Evolutionary conservation across 164 flowering plant genomes (phyloP), one percentile per base, ranked within the genome.

Genomic region (Nymphaea thermarum): DNA sequence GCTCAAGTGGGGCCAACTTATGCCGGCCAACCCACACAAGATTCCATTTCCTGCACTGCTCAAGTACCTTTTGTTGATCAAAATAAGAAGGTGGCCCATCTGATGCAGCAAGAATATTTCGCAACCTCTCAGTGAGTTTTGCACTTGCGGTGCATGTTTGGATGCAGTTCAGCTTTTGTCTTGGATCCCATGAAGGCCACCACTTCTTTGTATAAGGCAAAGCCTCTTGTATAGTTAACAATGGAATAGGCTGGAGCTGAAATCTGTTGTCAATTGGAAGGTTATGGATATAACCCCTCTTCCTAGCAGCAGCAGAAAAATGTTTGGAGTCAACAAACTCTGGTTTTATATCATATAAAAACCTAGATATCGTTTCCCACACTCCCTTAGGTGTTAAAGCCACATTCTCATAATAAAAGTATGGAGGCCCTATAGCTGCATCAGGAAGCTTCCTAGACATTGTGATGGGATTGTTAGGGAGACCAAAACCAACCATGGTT

Each of bases 111-210:
- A 92, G 76, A 18, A 85, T 84, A 57, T 77, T 86, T 3, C 92
- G 78, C 4, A 95, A 80, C 70, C 92, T 84, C 60, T 90, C 93
- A 0, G 90, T 85, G 45, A 85, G 65, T 55, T 70, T 83, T n/a
- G 94, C 89, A 84, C 97, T 92, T 2, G 76, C 97, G 64, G 78
- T 69, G 53, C 81, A 79, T 7, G 94, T 85, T 64, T 84, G 92
- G 15, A 95, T 68, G 76, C 98, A 95, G 61, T 88, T 92, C 17
- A 91, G 64, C 45, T 95, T 84, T 16, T 84, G 85, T 45, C 98
- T 80, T 0, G 70, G 43, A 65, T 95, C 99, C 98, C 99, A 95
- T 2, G 82, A 62, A 16, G 99, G 98, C 99, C 97, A 95, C 96
- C 96, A 95, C 73, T 67, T 84, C 77, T 64, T 86, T 15, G 94